Conservation (phyloP, 2,329 filamentous ascomycete genomes). For the Mollisiaceae sp. region DNA sequence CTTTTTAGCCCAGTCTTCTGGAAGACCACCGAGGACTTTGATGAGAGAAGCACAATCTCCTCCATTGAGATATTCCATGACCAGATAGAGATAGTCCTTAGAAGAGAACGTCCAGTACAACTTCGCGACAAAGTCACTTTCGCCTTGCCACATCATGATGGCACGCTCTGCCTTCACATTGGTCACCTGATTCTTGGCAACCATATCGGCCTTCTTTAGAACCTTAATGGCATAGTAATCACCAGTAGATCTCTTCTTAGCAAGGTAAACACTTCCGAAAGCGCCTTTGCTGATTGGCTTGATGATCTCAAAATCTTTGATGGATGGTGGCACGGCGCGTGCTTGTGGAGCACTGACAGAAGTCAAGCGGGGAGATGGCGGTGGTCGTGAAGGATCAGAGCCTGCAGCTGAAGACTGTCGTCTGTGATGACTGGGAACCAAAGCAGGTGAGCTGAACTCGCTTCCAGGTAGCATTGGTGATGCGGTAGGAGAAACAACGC, state of each 20-base stretch:
- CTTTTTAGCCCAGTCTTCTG: conserved; percentile 98
- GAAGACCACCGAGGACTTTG: conserved; percentile 88
- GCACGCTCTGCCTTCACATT: conserved; percentile 98
- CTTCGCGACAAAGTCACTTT: conserved; percentile 98
- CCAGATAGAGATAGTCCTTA: conserved; percentile 97
- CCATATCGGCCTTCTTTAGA: conserved; percentile 99
- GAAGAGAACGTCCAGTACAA: conserved; percentile 99
- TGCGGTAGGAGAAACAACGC: conserved; percentile 80
- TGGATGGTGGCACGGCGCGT: conserved; percentile 88
- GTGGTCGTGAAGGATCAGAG: conserved; percentile 68
- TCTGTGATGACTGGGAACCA: conserved; percentile 73
- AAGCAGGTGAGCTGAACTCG: conserved; percentile 78
- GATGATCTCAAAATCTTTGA: conserved; percentile 99
- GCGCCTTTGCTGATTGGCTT: conserved; percentile 99
- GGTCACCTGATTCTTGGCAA: conserved; percentile 98
- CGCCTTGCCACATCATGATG: conserved; percentile 99
- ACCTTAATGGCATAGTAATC: conserved; percentile 99
- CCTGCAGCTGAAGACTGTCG: conserved; percentile 91
- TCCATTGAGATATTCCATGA: conserved; percentile 99
- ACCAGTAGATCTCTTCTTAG: conserved; percentile 97
- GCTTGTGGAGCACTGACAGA: conserved; percentile 81
- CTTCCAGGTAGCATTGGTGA: conserved; percentile 85
- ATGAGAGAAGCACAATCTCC: conserved; percentile 96
- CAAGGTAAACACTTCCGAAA: conserved; percentile 96
- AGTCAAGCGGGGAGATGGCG: conserved; percentile 81